Conservation (phyloP, 176 grass and related monocot species). For the Poa annua region DNA sequence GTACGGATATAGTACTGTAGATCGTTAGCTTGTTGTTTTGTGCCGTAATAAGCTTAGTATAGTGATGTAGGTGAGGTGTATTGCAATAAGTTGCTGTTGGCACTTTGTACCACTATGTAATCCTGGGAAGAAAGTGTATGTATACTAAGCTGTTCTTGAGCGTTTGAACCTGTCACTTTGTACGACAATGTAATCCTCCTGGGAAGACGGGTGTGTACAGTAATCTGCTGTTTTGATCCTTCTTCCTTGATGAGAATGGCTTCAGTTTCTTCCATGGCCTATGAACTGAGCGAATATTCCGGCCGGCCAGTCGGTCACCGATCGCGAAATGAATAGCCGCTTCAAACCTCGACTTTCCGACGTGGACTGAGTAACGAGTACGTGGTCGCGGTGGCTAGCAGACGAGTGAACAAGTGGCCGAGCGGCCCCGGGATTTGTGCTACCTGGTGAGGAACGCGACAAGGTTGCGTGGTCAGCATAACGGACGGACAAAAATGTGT, state of each 20-base stretch:
- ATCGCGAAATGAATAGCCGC: neutral
- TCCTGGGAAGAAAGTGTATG: conserved; percentile 44
- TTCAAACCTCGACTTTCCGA: neutral
- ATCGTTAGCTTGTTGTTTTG: conserved; percentile 33
- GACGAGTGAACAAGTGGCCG: neutral
- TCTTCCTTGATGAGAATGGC: neutral
- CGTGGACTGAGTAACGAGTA: neutral
- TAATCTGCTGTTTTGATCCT: neutral
- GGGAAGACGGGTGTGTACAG: neutral
- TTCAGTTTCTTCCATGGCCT: conserved; percentile 4
- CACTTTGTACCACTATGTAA: conserved; percentile 43
- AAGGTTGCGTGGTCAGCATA: neutral
- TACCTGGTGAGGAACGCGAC: conserved; percentile 15
- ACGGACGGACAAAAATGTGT: neutral
- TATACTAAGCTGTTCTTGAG: conserved; percentile 28
- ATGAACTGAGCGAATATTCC: conserved; percentile 15
- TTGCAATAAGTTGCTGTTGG: conserved; percentile 50
- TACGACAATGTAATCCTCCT: neutral
- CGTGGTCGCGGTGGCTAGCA: neutral
- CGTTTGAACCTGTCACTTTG: neutral
- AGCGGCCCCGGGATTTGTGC: conserved; percentile 10
- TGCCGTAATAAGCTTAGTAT: conserved; percentile 50
- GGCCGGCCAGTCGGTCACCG: neutral
- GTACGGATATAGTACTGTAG: neutral
- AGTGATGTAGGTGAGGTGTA: conserved; percentile 40